phyloP scores from a whole-genome alignment of 495 filamentous ascomycete genomes.

The Hyaloscypha hepaticicola region DNA sequence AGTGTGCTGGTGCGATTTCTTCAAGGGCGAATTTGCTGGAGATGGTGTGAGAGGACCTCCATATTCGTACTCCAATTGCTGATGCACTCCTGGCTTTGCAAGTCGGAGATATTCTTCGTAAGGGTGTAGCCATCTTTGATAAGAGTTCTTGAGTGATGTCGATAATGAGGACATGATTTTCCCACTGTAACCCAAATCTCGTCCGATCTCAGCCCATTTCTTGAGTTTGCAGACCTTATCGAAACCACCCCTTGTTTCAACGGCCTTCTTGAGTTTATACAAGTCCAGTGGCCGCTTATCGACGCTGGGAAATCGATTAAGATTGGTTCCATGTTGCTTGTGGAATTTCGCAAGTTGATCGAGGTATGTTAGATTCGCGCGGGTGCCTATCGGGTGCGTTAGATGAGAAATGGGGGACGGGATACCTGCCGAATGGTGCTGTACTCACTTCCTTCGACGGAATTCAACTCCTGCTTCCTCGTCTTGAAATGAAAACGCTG shows the following conservation, averaged over 20 bases:
- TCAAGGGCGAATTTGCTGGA: constrained; percentile 82
- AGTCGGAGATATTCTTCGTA: constrained; percentile 94
- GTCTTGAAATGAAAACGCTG: constrained; percentile 97
- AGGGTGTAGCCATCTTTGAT: constrained; percentile 90
- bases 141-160: constrained; percentile 97
- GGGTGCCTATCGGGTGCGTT: constrained; percentile 57
- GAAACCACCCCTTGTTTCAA: constrained; percentile 90
- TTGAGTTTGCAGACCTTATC: constrained; percentile 95
- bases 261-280: constrained; percentile 94
- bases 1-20: constrained; percentile 69
- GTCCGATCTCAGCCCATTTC: constrained; percentile 98
- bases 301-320: constrained; percentile 92
- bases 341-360: constrained; percentile 96
- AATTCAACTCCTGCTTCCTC: constrained; percentile 95
- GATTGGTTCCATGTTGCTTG: constrained; percentile 90
- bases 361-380: constrained; percentile 93
- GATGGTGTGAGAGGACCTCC: constrained; percentile 93
- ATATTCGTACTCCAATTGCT: constrained; percentile 89
- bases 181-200: constrained; percentile 95
- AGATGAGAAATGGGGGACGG: constrained; percentile 14
- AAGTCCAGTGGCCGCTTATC: constrained; percentile 97
- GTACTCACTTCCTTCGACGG: constrained; percentile 92
- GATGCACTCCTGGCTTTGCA: constrained; percentile 95
- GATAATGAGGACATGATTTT: constrained; percentile 99
- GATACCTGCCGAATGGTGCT: constrained; percentile 31